Percentiles rank a stretch among this genome's conserved stretches.
Conservation (phyloP, 2,329 filamentous ascomycete genomes). For the Paraconiothyrium brasiliense region DNA sequence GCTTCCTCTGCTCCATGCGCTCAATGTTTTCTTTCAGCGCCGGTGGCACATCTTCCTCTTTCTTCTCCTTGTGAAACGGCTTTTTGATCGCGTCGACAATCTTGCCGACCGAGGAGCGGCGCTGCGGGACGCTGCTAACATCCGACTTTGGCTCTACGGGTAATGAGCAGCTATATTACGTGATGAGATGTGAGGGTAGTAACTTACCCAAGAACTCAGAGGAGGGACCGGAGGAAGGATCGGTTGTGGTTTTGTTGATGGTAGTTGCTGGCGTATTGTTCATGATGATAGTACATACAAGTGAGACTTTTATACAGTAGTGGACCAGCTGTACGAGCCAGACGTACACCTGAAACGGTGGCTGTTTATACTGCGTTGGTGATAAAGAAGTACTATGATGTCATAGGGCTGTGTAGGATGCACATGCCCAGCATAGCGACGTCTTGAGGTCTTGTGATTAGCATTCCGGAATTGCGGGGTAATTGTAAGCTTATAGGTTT, state of each 20-base stretch:
- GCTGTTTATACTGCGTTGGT: not conserved
- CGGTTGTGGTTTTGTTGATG: conserved; percentile 4
- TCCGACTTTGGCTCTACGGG: not conserved
- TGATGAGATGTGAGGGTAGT: not conserved
- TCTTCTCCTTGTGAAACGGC: conserved; percentile 4
- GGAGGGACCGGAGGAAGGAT: not conserved
- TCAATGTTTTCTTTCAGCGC: conserved; percentile 8
- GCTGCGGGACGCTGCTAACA: not conserved
- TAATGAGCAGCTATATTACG: not conserved
- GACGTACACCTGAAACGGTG: not conserved
- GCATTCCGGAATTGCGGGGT: not conserved
- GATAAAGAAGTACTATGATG: conserved; percentile 1
- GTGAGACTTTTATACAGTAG: too few species aligned
- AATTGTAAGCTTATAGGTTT: not conserved
- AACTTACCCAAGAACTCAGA: not conserved
- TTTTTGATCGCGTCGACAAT: conserved; percentile 11
- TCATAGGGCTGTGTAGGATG: conserved; percentile 11
- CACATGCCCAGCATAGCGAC: not conserved
- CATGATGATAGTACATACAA: not conserved
- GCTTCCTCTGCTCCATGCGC: conserved; percentile 5
- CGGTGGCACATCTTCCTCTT: conserved; percentile 1
- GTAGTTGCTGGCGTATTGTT: conserved; percentile 1
- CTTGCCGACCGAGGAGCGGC: conserved; percentile 4
- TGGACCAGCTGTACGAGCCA: not conserved
- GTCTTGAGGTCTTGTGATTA: not conserved